These are phyloP conservation scores for Fusarium sp. DNA, from an alignment of 2,329 filamentous ascomycete genomes.

Conservation along the genomic window DNA sequence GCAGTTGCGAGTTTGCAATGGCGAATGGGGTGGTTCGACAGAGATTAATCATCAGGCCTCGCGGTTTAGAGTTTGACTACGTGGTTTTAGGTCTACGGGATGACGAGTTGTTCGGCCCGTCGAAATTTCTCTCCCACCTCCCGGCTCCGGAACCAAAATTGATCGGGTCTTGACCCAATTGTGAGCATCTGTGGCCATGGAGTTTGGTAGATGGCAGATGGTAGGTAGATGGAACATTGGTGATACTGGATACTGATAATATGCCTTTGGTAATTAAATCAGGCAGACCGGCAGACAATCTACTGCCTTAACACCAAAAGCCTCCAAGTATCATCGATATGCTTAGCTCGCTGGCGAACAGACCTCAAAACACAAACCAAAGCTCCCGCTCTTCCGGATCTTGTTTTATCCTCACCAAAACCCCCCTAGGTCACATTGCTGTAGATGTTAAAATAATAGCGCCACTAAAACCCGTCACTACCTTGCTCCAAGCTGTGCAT, in stretches of 20 bases:
- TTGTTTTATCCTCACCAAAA: neutral
- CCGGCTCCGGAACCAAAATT: slow-evolving; percentile 19
- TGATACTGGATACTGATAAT: neutral
- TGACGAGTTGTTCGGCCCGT: slow-evolving; percentile 23
- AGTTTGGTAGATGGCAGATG: neutral
- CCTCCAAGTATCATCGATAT: slow-evolving; percentile 1
- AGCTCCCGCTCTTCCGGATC: slow-evolving; percentile 1
- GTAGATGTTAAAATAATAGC: neutral
- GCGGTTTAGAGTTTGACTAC: neutral
- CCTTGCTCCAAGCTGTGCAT: neutral
- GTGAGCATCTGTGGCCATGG: neutral
- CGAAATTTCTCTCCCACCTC: slow-evolving; percentile 11
- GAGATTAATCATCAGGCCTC: neutral
- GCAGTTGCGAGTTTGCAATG: neutral
- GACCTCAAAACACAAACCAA: neutral
- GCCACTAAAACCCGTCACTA: neutral
- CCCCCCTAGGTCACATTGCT: too few species aligned
- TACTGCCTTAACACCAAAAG: neutral
- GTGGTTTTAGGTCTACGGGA: neutral
- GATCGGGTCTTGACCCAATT: slow-evolving; percentile 7
- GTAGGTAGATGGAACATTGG: too few species aligned
- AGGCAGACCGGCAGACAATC: too few species aligned
- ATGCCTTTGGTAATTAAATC: neutral
- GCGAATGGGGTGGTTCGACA: neutral
- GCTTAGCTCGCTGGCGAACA: neutral